A percentile compares a stretch with the other conserved stretches of the same genome.
Evolutionary conservation across 2,329 filamentous ascomycete genomes (phyloP).

Genomic region (Coniochaeta prunicola): DNA sequence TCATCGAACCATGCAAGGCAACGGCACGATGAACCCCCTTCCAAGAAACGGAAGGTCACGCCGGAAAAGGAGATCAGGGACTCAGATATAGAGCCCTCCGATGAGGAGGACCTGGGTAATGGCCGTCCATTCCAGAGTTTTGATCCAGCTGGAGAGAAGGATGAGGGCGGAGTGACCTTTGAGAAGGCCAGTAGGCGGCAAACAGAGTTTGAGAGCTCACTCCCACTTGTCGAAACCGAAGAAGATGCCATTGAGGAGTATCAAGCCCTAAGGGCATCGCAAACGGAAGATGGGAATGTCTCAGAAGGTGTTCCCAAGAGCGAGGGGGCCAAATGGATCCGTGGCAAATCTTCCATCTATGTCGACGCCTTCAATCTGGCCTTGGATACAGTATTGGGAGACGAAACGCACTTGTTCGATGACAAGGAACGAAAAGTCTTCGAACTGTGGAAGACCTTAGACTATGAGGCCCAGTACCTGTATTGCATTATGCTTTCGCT

Average conservation of each 20-base stretch:
- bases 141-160: neutral
- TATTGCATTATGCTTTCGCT: constrained; percentile 35
- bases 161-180: neutral
- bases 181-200: neutral
- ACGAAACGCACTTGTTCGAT: constrained; percentile 84
- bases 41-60: constrained; percentile 20
- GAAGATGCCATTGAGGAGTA: constrained; percentile 73
- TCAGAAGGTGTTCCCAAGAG: constrained; percentile 39
- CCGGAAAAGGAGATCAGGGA: constrained; percentile 20
- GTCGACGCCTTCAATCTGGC: constrained; percentile 96
- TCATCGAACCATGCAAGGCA: constrained; percentile 9
- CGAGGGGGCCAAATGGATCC: constrained; percentile 52
- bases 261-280: constrained; percentile 58
- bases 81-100: constrained; percentile 21
- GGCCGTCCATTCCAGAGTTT: neutral
- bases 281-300: constrained; percentile 34
- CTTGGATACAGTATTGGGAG: constrained; percentile 78
- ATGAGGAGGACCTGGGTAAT: constrained; percentile 12
- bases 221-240: constrained; percentile 61
- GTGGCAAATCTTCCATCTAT: constrained; percentile 83
- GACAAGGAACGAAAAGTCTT: constrained; percentile 73
- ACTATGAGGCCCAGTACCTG: constrained; percentile 87
- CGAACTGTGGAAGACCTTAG: constrained; percentile 61
- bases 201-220: constrained; percentile 64
- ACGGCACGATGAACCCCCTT: constrained; percentile 18